Evolutionary conservation across 306 rosid species (phyloP).

Genomic region (Malus orientalis): DNA sequence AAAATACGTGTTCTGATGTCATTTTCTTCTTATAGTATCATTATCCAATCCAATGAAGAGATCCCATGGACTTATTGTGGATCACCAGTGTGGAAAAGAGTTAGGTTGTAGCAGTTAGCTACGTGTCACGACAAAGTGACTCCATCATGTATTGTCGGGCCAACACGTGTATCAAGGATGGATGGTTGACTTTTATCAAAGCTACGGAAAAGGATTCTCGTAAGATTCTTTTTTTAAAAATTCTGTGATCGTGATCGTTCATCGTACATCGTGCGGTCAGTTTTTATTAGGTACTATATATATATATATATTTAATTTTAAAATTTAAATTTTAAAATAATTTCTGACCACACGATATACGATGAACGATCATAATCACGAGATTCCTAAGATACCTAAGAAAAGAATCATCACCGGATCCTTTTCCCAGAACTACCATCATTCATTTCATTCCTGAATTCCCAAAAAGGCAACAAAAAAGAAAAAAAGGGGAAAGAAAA

Average conservation of each 20-base stretch:
- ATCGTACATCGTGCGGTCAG: accelerated
- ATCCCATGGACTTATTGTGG: neutral
- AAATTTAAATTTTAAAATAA: too few species aligned
- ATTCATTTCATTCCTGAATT: neutral
- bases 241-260: too few species aligned
- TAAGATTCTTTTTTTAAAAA: too few species aligned
- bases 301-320: too few species aligned
- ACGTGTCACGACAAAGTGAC: constrained; percentile 38
- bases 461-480: neutral
- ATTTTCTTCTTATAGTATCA: too few species aligned
- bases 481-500: neutral
- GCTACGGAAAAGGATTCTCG: too few species aligned
- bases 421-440: too few species aligned
- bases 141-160: constrained; percentile 45
- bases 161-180: constrained; percentile 44
- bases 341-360: accelerated
- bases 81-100: neutral
- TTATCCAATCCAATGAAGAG: neutral
- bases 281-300: too few species aligned
- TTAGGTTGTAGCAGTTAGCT: constrained; percentile 13
- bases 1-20: too few species aligned
- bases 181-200: constrained; percentile 23
- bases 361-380: too few species aligned
- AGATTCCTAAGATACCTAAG: too few species aligned
- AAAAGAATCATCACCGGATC: too few species aligned